These are phyloP conservation scores for Coelastrella sp. DNA, from an alignment of 139 green algal genomes.

Conservation along the genomic window DNA sequence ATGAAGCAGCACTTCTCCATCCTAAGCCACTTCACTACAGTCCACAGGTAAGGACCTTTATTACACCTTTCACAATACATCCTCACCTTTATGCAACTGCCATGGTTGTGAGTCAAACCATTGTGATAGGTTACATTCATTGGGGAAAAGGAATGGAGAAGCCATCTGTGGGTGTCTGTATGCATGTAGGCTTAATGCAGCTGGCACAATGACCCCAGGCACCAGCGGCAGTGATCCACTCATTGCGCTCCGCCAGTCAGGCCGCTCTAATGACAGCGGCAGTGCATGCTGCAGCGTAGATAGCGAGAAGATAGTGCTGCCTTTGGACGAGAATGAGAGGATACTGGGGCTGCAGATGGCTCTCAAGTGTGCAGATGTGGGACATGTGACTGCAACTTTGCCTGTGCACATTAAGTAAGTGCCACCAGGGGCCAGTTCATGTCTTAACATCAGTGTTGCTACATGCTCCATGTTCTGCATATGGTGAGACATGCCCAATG, in stretches of 20 bases:
- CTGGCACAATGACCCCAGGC: constrained; percentile 16
- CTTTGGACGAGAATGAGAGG: constrained; percentile 65
- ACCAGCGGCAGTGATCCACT: constrained; percentile 34
- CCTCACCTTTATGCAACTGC: no score
- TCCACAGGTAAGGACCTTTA: neutral
- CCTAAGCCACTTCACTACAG: no score
- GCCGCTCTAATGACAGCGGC: neutral
- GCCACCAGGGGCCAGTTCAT: neutral
- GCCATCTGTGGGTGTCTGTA: no score
- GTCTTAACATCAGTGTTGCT: neutral
- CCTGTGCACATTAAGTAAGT: constrained; percentile 64
- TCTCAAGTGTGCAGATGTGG: constrained; percentile 77
- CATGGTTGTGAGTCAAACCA: no score
- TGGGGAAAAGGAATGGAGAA: no score
- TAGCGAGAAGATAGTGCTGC: constrained; percentile 53
- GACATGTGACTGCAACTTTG: constrained; percentile 64
- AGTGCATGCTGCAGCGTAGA: constrained; percentile 6
- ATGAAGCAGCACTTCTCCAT: no score
- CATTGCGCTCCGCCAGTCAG: neutral
- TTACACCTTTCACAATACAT: no score
- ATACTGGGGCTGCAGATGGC: constrained; percentile 65
- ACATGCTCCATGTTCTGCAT: neutral
- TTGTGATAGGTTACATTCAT: no score
- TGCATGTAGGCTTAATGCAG: constrained; percentile 38
- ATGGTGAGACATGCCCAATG: neutral